Percentiles rank a stretch among this genome's conserved stretches.
Evolutionary conservation across 371 early-diverging fungal species (phyloP).

Genomic region (Lichtheimia hyalospora): DNA sequence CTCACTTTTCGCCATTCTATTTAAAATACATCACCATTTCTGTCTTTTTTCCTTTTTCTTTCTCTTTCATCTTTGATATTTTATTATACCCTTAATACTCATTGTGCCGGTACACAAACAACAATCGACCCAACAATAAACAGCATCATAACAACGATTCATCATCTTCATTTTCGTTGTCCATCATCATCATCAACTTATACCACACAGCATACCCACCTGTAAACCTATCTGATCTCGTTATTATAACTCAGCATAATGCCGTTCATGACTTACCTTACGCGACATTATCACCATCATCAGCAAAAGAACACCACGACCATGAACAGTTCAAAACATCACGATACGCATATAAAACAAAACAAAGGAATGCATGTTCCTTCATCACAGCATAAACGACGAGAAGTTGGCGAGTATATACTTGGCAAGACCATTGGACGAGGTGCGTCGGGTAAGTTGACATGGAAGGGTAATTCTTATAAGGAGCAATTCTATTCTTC

Average conservation of each 20-base stretch:
- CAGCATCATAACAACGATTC: neutral
- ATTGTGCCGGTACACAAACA: neutral
- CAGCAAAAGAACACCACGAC: neutral
- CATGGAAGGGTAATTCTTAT: constrained; percentile 3
- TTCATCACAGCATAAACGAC: constrained; percentile 12
- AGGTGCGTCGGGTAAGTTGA: constrained; percentile 71
- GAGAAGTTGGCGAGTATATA: constrained; percentile 67
- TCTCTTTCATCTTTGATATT: constrained; percentile 2
- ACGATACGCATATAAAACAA: neutral
- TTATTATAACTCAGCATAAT: constrained; percentile 3
- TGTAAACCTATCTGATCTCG: neutral
- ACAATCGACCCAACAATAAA: neutral
- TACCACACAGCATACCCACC: too few species aligned
- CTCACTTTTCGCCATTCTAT: constrained; percentile 8
- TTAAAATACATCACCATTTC: constrained; percentile 10
- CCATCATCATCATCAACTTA: too few species aligned
- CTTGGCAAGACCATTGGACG: constrained; percentile 78
- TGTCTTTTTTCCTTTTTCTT: constrained; percentile 1
- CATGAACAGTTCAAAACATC: neutral
- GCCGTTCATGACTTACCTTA: constrained; percentile 16
- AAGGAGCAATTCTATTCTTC: constrained; percentile 4
- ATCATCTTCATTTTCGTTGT: too few species aligned
- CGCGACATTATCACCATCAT: constrained; percentile 9
- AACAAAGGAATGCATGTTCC: constrained; percentile 2
- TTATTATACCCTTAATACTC: constrained; percentile 1